Evolutionary conservation across 1,284 basidiomycete genomes (phyloP).

Genomic region (Ceratobasidium theobromae): DNA sequence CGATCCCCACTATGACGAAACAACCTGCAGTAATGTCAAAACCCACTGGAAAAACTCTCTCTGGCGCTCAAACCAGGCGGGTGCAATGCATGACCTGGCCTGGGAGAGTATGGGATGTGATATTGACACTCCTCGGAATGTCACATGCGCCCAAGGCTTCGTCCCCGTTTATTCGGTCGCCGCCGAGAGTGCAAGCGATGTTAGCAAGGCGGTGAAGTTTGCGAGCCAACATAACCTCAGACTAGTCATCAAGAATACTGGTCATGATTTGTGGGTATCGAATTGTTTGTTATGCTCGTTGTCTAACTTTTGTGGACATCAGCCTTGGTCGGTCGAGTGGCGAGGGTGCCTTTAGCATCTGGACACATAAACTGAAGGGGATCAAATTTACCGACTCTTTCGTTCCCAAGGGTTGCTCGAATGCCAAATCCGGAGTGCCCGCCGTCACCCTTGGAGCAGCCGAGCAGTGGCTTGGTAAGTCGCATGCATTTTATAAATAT

Average conservation of each 20-base stretch:
- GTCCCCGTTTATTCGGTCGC: slow-evolving; percentile 20
- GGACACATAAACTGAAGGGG: slow-evolving; percentile 18
- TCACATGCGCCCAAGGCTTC: slow-evolving; percentile 11
- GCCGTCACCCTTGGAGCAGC: slow-evolving; percentile 26
- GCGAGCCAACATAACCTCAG: not conserved
- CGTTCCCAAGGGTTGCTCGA: not conserved
- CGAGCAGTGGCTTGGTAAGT: slow-evolving; percentile 12
- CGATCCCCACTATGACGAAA: slow-evolving; percentile 18
- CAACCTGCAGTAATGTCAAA: not conserved
- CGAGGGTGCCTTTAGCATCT: slow-evolving; percentile 27
- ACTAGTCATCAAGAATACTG: slow-evolving; percentile 28
- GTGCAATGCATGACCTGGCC: not conserved
- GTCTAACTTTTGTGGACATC: not conserved
- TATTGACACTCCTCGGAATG: slow-evolving; percentile 10
- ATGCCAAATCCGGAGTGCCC: not conserved
- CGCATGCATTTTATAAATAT: no score
- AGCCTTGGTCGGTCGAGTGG: slow-evolving; percentile 32
- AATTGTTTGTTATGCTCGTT: not conserved
- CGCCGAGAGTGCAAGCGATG: not conserved
- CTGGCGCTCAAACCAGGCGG: not conserved
- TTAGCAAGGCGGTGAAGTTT: slow-evolving; percentile 18
- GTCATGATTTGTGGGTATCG: slow-evolving; percentile 13
- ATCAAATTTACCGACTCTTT: slow-evolving; percentile 32
- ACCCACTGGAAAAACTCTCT: not conserved
- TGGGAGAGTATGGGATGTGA: slow-evolving; percentile 23